Percentiles rank a stretch among this genome's conserved stretches.
phyloP scores from a whole-genome alignment of 2,329 filamentous ascomycete genomes.

The Onygena corvina region DNA sequence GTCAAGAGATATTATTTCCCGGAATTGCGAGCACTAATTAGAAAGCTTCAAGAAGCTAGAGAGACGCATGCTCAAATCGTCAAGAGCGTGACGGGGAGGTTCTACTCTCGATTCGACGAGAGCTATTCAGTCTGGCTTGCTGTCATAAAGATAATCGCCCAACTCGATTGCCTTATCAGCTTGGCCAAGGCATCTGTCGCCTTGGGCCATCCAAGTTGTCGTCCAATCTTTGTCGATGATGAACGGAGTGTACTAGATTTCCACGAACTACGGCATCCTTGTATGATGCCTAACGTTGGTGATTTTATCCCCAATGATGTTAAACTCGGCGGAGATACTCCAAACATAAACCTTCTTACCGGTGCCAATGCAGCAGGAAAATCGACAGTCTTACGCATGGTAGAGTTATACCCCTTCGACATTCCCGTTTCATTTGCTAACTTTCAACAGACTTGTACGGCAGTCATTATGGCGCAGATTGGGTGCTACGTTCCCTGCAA shows the following conservation, averaged over 20 bases:
- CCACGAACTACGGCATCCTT: conserved; percentile 82
- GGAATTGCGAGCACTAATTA: conserved; percentile 68
- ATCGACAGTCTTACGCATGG: conserved; percentile 90
- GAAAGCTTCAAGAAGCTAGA: conserved; percentile 82
- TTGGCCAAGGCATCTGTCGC: conserved; percentile 77
- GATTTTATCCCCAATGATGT: conserved; percentile 98
- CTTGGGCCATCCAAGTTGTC: conserved; percentile 75
- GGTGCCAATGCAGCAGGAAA: conserved; percentile 96
- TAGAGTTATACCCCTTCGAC: conserved; percentile 32
- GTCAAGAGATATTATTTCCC: conserved; percentile 92
- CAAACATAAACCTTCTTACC: conserved; percentile 83
- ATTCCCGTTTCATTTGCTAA: conserved; percentile 6
- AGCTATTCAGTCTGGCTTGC: conserved; percentile 76
- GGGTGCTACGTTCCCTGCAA: conserved; percentile 82
- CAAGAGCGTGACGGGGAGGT: conserved; percentile 69
- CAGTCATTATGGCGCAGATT: conserved; percentile 94
- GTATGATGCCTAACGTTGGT: conserved; percentile 75
- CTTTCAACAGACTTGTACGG: conserved; percentile 62
- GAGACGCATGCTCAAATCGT: conserved; percentile 87
- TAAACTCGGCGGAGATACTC: conserved; percentile 62
- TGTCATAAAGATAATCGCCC: conserved; percentile 78
- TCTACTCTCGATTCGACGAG: conserved; percentile 78
- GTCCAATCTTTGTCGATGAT: conserved; percentile 74
- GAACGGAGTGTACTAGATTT: conserved; percentile 85
- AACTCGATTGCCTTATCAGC: conserved; percentile 90